phyloP scores from a whole-genome alignment of 345 rosid species.

The Acer yangbiense region DNA sequence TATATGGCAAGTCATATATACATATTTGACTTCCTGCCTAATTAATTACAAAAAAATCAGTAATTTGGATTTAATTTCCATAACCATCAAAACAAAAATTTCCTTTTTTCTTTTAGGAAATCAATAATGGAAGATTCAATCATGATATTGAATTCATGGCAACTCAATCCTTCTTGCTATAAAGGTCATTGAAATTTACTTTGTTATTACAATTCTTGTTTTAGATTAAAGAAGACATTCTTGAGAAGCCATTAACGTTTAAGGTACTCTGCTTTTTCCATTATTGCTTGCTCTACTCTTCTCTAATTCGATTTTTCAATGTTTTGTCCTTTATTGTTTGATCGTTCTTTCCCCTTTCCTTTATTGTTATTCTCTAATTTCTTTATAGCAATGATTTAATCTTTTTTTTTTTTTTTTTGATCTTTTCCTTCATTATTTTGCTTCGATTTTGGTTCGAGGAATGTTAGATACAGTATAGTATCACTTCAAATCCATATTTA shows the following conservation, averaged over 20 bases:
- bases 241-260: background rate
- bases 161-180: constrained; percentile 7
- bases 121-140: background rate
- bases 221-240: background rate
- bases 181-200: background rate
- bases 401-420: background rate
- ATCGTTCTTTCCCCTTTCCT: background rate
- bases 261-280: constrained; percentile 7
- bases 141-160: background rate
- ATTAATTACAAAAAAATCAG: background rate
- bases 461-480: background rate
- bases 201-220: background rate
- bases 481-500: too few species aligned
- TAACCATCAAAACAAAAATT: background rate
- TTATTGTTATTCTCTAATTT: background rate
- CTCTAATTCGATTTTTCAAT: background rate
- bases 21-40: background rate
- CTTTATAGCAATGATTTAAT: background rate
- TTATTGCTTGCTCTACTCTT: background rate
- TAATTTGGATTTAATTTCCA: background rate
- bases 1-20: background rate
- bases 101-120: background rate
- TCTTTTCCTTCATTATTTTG: background rate
- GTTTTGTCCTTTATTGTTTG: background rate
- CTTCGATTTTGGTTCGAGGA: background rate